Evolutionary conservation across 176 grass and related monocot species (phyloP), one percentile per base, ranked within the genome.

Genomic region (Puccinellia tenuiflora): DNA sequence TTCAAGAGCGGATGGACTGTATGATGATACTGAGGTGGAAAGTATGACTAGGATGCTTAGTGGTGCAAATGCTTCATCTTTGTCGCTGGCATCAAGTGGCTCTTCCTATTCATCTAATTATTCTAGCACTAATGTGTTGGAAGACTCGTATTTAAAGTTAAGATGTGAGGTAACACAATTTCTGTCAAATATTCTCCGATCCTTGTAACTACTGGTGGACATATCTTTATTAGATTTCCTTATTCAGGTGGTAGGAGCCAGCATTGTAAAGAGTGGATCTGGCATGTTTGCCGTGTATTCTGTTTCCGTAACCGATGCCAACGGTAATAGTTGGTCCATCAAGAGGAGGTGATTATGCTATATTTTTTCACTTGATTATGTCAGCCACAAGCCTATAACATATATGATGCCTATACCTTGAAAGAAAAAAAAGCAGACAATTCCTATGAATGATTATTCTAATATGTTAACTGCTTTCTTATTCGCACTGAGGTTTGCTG

Each of bases 271-370:
- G 86, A 99, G 97, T 77, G 97, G 93, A n/a, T 99, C 93, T 67
- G 97, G 97, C 81, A 94, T 90, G 85, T 92, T 99, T 94, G 97
- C 93, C 64, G 93, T 99, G 16, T 99, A 99, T 91, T 96, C 97
- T 67, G 84, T 99, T 76, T 91, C 93, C 0, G 97, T 99, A 53
- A 89, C 89, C 0, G 93, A 99, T 89, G 91, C 85, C 85, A 99
- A 94, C 76, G 83, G 75, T 78, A 89, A 94, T 76, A 99, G 86
- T 81, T 99, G 97, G 97, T 96, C 93, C 65, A 99, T 99, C 56
- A 99, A 99, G 81, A 90, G 97, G 79, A 99, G 97, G 97, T 99
- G 51, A 72, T 39, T 88, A 68, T 84, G 29, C 55, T 79, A 6
- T 80, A 34, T 13, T 52, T 75, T 81, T 28, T 81, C 38, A 64